Percentiles rank a stretch among this genome's conserved stretches.
Conservation (phyloP, 495 filamentous ascomycete species). For the Geoglossum glabrum region DNA sequence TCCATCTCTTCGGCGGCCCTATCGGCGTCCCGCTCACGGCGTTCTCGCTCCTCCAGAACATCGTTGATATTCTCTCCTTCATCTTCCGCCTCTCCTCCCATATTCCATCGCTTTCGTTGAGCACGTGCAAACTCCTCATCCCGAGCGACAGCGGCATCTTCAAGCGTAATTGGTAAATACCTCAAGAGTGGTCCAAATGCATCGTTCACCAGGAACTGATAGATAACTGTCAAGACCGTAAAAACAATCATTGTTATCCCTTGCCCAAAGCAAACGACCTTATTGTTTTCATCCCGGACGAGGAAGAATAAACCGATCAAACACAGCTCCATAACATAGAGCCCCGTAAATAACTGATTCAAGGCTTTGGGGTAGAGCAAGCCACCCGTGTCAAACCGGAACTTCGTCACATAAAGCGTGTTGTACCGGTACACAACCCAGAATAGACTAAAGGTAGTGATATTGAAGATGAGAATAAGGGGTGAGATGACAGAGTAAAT, state of each 20-base stretch:
- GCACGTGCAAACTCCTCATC: conserved; percentile 74
- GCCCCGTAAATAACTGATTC: conserved; percentile 85
- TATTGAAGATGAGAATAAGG: conserved; percentile 80
- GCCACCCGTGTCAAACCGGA: conserved; percentile 79
- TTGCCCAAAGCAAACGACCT: conserved; percentile 52
- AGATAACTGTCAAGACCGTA: conserved; percentile 49
- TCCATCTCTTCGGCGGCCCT: conserved; percentile 37
- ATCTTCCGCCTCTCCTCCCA: conserved; percentile 30
- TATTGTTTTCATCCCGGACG: conserved; percentile 37
- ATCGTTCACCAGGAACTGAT: conserved; percentile 63
- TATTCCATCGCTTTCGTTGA: conserved; percentile 35
- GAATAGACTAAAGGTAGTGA: conserved; percentile 82
- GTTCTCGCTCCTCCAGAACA: conserved; percentile 22
- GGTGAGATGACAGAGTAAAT: conserved; percentile 85
- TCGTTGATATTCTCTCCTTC: conserved; percentile 26
- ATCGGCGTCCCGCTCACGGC: conserved; percentile 18
- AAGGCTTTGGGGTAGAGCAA: conserved; percentile 82
- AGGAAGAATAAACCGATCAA: conserved; percentile 85
- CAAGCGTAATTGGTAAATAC: conserved; percentile 85
- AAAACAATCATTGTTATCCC: conserved; percentile 77
- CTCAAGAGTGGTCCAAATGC: conserved; percentile 72
- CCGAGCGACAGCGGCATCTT: conserved; percentile 77
- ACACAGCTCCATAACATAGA: conserved; percentile 89
- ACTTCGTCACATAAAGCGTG: conserved; percentile 87
- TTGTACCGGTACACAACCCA: conserved; percentile 96